Percentiles rank a stretch among this genome's conserved stretches.
Conservation (phyloP, 2,329 filamentous ascomycete genomes). For the Passalora sequoiae region DNA sequence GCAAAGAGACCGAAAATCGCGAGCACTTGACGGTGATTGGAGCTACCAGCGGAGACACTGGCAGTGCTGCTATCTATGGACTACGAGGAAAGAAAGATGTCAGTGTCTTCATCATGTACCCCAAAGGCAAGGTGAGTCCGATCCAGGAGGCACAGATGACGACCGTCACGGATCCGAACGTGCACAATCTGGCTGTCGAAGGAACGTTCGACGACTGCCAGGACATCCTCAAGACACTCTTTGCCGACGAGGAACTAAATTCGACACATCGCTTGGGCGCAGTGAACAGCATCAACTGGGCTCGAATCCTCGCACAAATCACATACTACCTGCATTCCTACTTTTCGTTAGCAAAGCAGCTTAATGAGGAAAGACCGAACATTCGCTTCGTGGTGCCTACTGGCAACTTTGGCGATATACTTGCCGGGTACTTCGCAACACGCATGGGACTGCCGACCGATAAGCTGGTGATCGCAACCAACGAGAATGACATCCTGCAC, state of each 20-base stretch:
- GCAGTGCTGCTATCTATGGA: slow-evolving; percentile 93
- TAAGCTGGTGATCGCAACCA: slow-evolving; percentile 88
- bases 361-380: slow-evolving; percentile 59
- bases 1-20: slow-evolving; percentile 57
- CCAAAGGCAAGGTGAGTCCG: slow-evolving; percentile 82
- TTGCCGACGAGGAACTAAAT: slow-evolving; percentile 81
- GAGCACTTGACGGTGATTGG: slow-evolving; percentile 83
- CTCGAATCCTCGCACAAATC: slow-evolving; percentile 90
- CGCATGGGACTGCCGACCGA: slow-evolving; percentile 83
- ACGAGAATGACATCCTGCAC: slow-evolving; percentile 95
- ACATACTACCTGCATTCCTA: slow-evolving; percentile 97
- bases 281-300: slow-evolving; percentile 96
- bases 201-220: slow-evolving; percentile 96
- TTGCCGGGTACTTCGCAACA: slow-evolving; percentile 88
- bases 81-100: slow-evolving; percentile 94
- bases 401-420: slow-evolving; percentile 93
- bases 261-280: slow-evolving; percentile 76
- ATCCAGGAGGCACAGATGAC: slow-evolving; percentile 98
- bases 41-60: slow-evolving; percentile 82
- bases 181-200: slow-evolving; percentile 83
- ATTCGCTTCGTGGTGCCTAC: slow-evolving; percentile 87
- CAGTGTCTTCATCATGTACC: slow-evolving; percentile 90
- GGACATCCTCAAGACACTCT: slow-evolving; percentile 91
- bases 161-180: slow-evolving; percentile 81
- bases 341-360: slow-evolving; percentile 65